Evolutionary conservation across 2,329 filamentous ascomycete species (phyloP).

Genomic region (Alternaria novae-zelandiae): DNA sequence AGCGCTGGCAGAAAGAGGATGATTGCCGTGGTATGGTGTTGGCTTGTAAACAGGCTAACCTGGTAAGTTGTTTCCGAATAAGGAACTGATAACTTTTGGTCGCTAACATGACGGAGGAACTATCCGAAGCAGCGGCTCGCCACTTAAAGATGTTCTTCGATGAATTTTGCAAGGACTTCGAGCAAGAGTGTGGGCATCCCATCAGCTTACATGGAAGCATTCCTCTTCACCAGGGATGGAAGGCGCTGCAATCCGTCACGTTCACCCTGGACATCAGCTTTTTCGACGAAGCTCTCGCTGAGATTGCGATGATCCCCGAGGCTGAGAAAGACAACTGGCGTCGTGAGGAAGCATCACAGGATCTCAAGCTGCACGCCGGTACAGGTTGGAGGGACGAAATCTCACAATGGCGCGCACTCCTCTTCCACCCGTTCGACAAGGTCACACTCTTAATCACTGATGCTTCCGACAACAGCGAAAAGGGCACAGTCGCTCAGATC

Average conservation of each 20-base stretch:
- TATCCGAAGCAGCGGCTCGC: background rate
- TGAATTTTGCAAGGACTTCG: background rate
- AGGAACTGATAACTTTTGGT: too few species aligned
- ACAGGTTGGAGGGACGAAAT: accelerated
- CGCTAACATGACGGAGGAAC: background rate
- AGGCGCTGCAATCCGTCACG: background rate
- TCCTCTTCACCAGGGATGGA: background rate
- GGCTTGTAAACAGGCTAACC: background rate
- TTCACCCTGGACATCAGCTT: background rate
- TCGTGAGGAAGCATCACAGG: background rate
- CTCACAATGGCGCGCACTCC: background rate
- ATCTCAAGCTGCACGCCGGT: background rate
- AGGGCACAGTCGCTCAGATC: too few species aligned
- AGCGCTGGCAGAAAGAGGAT: too few species aligned
- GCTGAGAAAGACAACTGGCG: background rate
- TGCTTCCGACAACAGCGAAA: background rate
- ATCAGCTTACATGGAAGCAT: background rate
- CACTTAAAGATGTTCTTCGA: background rate
- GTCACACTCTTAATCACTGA: background rate
- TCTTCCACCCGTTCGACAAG: background rate
- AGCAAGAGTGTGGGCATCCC: background rate
- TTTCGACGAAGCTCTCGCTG: background rate
- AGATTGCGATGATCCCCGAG: background rate
- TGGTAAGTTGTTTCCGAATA: background rate
- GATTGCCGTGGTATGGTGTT: background rate